These are phyloP conservation scores for Nasturtium officinale DNA, from an alignment of 345 rosid species.

Conservation along the genomic window DNA sequence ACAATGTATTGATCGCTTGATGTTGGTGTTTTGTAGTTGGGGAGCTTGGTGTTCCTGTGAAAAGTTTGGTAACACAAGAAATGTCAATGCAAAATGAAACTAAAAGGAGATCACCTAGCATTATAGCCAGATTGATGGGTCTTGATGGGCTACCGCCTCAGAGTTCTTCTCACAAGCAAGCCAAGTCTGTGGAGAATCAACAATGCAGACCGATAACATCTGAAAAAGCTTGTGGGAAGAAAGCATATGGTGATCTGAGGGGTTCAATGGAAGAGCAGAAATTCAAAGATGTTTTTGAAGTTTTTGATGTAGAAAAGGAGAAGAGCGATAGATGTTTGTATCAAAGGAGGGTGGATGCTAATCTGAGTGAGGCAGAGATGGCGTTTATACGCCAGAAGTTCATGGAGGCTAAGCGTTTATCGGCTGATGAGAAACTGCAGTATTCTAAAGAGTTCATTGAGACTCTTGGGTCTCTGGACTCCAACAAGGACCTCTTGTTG, in stretches of 20 bases:
- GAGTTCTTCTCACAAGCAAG: neutral
- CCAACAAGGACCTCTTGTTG: neutral
- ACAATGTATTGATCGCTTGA: neutral
- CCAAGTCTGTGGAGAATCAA: neutral
- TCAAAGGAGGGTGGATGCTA: neutral
- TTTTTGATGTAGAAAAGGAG: neutral
- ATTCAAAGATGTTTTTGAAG: neutral
- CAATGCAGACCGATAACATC: neutral
- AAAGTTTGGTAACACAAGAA: neutral
- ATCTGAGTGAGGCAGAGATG: neutral
- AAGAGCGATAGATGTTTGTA: neutral
- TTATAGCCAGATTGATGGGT: slow-evolving; percentile 1
- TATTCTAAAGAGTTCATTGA: neutral
- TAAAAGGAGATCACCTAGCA: neutral
- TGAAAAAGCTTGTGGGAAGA: neutral
- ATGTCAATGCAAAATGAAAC: neutral
- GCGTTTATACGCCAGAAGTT: neutral
- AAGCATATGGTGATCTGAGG: neutral
- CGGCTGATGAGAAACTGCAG: neutral
- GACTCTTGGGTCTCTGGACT: neutral
- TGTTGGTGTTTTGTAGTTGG: neutral
- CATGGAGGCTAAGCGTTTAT: neutral
- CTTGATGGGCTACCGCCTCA: neutral
- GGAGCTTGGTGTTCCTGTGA: neutral
- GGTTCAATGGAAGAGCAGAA: neutral